Base-by-base conservation (phyloP, 495 filamentous ascomycete species). In the Hypoxylon trugodes region DNA sequence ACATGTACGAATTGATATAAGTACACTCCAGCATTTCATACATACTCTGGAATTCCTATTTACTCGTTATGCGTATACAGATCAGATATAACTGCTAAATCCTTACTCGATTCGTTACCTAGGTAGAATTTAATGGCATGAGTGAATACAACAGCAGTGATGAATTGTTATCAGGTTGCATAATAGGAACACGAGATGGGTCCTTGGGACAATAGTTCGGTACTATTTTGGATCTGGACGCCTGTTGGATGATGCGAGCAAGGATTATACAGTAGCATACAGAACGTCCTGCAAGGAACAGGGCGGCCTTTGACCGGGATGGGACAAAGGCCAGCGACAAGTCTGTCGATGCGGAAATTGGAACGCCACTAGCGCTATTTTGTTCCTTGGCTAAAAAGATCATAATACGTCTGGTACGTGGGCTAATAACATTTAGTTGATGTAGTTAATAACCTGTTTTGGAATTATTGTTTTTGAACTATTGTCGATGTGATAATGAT, bases 171-270 rank as follows among this genome's bases (percentile, higher is more conserved):
- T 54, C 49, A 49, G 22, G 28, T 43, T 36, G 48, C 53, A 60
- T 64, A 64, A 56, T 25, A 68, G 30, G 49, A 64, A 68, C 53
- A 67, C 64, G 64, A 67, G 64, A 67, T 67, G 65, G 65, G 59
- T 65, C 53, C 35, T 55, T 62, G 41, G 65, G 47, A 43, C 64
- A 67, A 58, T 67, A 67, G 64, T 52, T 59, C 35, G 55, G 65
- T 16, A 59, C 54, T 68, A 68, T 64, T 68, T 59, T 59, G 35
- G 54, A 60, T 54, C 53, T 64, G 13, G 41, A 26, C 54, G 54
- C 37, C 59, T 59, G 64, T 59, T 68, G 59, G 59, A 51, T 45
- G 28, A 63, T 64, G 59, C 33, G 59, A 53, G 54, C 65, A 32
- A 48, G 65, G 64, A 28, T 63, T 45, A 13, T 58, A 42, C 1